Percentiles rank a stretch among this genome's conserved stretches.
phyloP scores from a whole-genome alignment of 805 yeast genomes.

The Monosporozyma yasuniensis region DNA sequence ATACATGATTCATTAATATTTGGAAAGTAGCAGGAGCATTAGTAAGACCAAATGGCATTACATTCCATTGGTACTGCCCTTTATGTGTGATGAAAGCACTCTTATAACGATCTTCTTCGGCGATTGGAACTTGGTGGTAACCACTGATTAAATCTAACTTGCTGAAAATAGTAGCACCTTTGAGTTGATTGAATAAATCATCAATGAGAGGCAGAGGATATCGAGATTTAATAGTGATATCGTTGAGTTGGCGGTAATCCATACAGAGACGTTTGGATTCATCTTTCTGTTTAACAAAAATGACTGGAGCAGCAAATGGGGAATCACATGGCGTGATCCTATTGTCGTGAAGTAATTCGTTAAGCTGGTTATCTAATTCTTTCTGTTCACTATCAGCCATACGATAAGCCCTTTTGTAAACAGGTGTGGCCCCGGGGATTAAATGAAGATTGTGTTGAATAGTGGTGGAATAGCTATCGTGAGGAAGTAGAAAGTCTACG shows the following conservation, averaged over 20 bases:
- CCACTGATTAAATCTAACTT: slow-evolving; percentile 8
- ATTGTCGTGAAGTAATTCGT: neutral
- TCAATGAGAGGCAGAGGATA: slow-evolving; percentile 4
- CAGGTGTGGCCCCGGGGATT: too few species aligned
- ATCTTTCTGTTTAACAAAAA: slow-evolving; percentile 3
- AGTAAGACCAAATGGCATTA: slow-evolving; percentile 9
- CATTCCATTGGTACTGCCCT: slow-evolving; percentile 11
- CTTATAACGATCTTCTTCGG: slow-evolving; percentile 4
- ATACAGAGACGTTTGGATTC: slow-evolving; percentile 3
- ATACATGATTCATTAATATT: neutral
- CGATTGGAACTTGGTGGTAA: slow-evolving; percentile 13
- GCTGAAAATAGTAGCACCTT: slow-evolving; percentile 2
- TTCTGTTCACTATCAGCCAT: too few species aligned
- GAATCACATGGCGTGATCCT: neutral
- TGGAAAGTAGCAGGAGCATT: slow-evolving; percentile 1
- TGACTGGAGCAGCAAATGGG: slow-evolving; percentile 1
- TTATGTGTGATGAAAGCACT: slow-evolving; percentile 11
- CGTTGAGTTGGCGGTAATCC: slow-evolving; percentile 6
- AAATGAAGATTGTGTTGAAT: too few species aligned
- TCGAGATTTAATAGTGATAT: slow-evolving; percentile 4
- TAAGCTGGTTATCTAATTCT: neutral
- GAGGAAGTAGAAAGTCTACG: too few species aligned
- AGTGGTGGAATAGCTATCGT: too few species aligned
- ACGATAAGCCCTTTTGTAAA: too few species aligned
- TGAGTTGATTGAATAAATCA: neutral